phyloP scores from a whole-genome alignment of 129 eudicot species.

The Flaveria brownii region DNA sequence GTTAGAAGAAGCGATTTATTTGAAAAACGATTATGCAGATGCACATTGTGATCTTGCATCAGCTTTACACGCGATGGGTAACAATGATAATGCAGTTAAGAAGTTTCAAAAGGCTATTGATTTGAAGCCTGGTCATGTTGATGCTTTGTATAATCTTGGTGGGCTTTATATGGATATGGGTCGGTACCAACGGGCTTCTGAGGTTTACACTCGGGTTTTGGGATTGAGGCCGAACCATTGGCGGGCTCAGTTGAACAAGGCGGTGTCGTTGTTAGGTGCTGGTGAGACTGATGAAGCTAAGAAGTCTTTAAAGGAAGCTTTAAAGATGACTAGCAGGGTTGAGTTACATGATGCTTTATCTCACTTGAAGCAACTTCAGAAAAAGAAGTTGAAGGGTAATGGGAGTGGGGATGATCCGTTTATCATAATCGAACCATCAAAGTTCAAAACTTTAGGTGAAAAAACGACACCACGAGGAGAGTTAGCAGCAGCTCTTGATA shows the following conservation, averaged over 20 bases:
- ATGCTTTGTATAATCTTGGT: slow-evolving; percentile 92
- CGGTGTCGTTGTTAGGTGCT: slow-evolving; percentile 92
- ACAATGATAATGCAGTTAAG: slow-evolving; percentile 80
- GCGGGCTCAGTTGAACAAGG: slow-evolving; percentile 93
- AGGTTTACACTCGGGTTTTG: slow-evolving; percentile 87
- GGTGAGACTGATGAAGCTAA: slow-evolving; percentile 95
- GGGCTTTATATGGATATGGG: slow-evolving; percentile 98
- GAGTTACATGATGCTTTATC: slow-evolving; percentile 88
- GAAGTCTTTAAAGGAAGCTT: slow-evolving; percentile 88
- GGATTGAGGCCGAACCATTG: slow-evolving; percentile 90
- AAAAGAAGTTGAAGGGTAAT: slow-evolving; percentile 76
- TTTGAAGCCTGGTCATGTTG: slow-evolving; percentile 92
- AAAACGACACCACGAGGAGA: slow-evolving; percentile 70
- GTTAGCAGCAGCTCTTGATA: slow-evolving; percentile 68
- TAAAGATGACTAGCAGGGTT: slow-evolving; percentile 96
- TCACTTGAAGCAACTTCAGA: slow-evolving; percentile 93
- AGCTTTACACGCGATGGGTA: slow-evolving; percentile 92
- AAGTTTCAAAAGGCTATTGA: slow-evolving; percentile 98
- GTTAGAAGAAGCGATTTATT: slow-evolving; percentile 88
- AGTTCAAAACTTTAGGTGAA: slow-evolving; percentile 72
- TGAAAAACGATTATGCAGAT: slow-evolving; percentile 88
- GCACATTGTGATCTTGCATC: slow-evolving; percentile 98
- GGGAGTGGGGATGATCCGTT: slow-evolving; percentile 73
- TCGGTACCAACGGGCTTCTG: slow-evolving; percentile 92
- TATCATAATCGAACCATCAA: slow-evolving; percentile 59